A percentile compares a stretch with the other conserved stretches of the same genome.
phyloP scores from a whole-genome alignment of 2,329 filamentous ascomycete genomes.

The Grosmannia huntii region DNA sequence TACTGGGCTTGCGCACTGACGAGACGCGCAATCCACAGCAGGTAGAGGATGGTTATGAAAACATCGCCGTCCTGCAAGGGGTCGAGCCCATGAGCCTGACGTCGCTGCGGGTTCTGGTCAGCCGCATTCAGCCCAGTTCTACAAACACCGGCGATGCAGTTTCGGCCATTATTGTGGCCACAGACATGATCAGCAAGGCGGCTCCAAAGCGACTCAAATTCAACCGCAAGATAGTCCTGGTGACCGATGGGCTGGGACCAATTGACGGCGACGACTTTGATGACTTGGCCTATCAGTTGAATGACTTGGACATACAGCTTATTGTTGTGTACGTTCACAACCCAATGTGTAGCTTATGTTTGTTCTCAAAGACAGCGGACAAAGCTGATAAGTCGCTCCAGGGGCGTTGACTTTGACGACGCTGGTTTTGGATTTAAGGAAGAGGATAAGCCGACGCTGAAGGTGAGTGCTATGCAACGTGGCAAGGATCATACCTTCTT shows the following conservation, averaged over 20 bases:
- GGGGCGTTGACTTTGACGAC: conserved; percentile 90
- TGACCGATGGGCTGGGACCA: conserved; percentile 66
- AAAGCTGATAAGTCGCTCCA: conserved; percentile 19
- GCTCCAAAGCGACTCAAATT: conserved; percentile 76
- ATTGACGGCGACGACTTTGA: conserved; percentile 62
- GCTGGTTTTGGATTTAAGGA: conserved; percentile 82
- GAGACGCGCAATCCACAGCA: conserved; percentile 53
- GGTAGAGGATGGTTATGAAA: conserved; percentile 60
- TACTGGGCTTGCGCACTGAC: conserved; percentile 74
- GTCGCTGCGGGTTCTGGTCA: conserved; percentile 52
- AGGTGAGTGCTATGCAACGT: conserved; percentile 33
- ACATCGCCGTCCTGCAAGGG: conserved; percentile 71
- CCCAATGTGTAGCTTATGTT: neutral
- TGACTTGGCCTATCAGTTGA: conserved; percentile 61
- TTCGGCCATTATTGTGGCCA: conserved; percentile 74
- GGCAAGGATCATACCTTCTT: neutral
- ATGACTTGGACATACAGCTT: conserved; percentile 64
- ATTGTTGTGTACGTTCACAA: conserved; percentile 53
- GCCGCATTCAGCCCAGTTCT: conserved; percentile 51
- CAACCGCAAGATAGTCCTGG: conserved; percentile 64
- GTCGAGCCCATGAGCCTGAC: conserved; percentile 49
- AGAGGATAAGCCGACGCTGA: conserved; percentile 62
- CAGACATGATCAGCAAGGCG: conserved; percentile 63
- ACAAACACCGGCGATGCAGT: conserved; percentile 69
- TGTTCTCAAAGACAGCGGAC: neutral